A percentile compares a stretch with the other conserved stretches of the same genome.
These are phyloP conservation scores for Perilla frutescens DNA, from an alignment of 257 asterid species.

Conservation along the genomic window DNA sequence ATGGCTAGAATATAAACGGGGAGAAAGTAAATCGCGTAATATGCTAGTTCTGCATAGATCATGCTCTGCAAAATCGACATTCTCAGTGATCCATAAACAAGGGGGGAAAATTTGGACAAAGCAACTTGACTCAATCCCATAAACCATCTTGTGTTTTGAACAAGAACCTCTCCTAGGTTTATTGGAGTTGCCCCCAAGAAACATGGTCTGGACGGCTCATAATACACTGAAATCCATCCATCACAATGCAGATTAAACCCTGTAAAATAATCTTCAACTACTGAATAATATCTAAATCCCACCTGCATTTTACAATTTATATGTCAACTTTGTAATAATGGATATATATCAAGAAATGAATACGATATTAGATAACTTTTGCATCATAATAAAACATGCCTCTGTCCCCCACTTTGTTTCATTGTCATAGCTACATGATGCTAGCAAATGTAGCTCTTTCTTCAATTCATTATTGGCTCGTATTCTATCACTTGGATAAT, in stretches of 20 bases:
- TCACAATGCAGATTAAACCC: conserved; percentile 54
- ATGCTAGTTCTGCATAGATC: conserved; percentile 45
- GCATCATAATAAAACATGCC: conserved; percentile 38
- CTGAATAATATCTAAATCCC: conserved; percentile 56
- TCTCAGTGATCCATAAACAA: conserved; percentile 49
- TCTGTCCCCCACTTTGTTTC: conserved; percentile 64
- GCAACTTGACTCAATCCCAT: conserved; percentile 49
- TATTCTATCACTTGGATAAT: neutral
- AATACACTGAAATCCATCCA: conserved; percentile 64
- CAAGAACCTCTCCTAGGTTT: conserved; percentile 49
- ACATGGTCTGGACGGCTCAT: conserved; percentile 52
- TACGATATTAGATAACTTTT: neutral
- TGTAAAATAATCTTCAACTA: conserved; percentile 61
- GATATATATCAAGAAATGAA: no score
- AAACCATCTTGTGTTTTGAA: conserved; percentile 61
- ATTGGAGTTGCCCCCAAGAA: conserved; percentile 60
- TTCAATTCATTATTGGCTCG: conserved; percentile 6
- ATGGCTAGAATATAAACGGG: conserved; percentile 44
- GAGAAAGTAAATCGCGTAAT: conserved; percentile 30
- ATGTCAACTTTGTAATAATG: no score
- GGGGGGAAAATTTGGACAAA: conserved; percentile 48
- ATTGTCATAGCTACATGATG: conserved; percentile 56
- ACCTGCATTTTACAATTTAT: conserved; percentile 42
- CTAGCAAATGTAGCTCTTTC: conserved; percentile 46
- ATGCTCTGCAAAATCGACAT: conserved; percentile 49